These are phyloP conservation scores for Suaeda aralocaspica DNA, from an alignment of 148 eudicot genomes.

Conservation along the genomic window DNA sequence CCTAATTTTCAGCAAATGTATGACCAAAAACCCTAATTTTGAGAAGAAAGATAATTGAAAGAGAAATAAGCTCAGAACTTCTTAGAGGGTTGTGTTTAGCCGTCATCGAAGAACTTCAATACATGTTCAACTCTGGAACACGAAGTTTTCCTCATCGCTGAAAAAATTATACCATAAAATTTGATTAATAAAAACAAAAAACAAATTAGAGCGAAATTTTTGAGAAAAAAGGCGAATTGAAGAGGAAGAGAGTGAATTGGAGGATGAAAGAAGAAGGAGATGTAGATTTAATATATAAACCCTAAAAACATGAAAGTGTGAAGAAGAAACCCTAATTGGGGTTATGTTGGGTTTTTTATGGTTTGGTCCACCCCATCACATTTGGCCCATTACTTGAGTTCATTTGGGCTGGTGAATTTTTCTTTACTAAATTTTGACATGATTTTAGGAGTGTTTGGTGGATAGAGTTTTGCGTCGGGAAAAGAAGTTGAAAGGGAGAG, in stretches of 20 bases:
- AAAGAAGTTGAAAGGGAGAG: no score
- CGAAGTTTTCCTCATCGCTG: slow-evolving; percentile 46
- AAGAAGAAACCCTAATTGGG: not conserved
- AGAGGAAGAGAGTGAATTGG: not conserved
- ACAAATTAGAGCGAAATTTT: not conserved
- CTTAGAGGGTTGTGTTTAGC: slow-evolving; percentile 81
- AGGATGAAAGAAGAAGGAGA: not conserved
- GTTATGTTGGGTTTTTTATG: slow-evolving; percentile 1
- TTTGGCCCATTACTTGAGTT: slow-evolving; percentile 2
- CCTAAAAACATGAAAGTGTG: not conserved
- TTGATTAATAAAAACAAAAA: not conserved
- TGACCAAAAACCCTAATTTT: not conserved
- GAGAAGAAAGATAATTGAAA: not conserved
- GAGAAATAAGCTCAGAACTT: slow-evolving; percentile 58
- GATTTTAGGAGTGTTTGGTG: no score
- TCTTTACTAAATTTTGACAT: no score
- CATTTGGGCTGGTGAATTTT: no score
- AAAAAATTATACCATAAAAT: not conserved
- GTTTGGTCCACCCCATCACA: not conserved
- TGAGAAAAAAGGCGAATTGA: not conserved
- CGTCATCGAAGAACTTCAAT: slow-evolving; percentile 38
- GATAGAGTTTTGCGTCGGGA: no score
- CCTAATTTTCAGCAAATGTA: not conserved
- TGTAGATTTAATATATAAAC: slow-evolving; percentile 9
- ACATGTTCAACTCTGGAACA: slow-evolving; percentile 42